Evolutionary conservation across 441 rosid species (phyloP).

Genomic region (Cnidoscolus chayamansa): DNA sequence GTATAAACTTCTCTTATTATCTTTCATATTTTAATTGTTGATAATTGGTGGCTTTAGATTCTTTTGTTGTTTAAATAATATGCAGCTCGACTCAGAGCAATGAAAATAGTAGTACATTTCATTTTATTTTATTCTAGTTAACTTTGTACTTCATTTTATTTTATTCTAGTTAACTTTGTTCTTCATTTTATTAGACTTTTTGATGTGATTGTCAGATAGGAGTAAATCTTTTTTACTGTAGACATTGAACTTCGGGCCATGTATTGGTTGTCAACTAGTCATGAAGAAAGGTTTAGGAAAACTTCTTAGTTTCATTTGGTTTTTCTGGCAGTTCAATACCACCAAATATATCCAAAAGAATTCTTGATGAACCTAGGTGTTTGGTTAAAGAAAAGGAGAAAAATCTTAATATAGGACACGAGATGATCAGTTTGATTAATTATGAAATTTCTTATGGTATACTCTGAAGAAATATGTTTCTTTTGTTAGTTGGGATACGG

Average conservation of each 20-base stretch:
- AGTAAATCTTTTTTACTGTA: neutral
- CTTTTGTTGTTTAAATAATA: neutral
- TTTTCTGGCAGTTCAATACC: neutral
- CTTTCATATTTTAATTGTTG: neutral
- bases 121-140: neutral
- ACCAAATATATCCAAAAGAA: neutral
- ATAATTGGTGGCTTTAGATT: neutral
- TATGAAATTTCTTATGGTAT: too few species aligned
- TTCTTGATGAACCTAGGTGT: neutral
- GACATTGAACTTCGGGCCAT: neutral
- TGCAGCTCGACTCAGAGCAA: neutral
- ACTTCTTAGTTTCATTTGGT: neutral
- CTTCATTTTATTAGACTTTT: neutral
- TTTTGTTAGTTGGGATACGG: too few species aligned
- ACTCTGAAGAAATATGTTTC: too few species aligned
- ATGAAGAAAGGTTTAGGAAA: neutral
- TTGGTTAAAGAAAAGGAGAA: too few species aligned
- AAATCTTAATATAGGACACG: too few species aligned
- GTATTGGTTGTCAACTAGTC: neutral
- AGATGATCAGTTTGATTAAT: too few species aligned
- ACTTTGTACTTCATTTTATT: neutral
- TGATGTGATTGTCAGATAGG: neutral
- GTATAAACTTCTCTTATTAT: constrained; percentile 6
- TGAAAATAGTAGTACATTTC: neutral
- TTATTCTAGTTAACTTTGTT: neutral